These are phyloP conservation scores for Botrytis hyacinthi DNA, from an alignment of 2,329 filamentous ascomycete species.

Conservation along the genomic window DNA sequence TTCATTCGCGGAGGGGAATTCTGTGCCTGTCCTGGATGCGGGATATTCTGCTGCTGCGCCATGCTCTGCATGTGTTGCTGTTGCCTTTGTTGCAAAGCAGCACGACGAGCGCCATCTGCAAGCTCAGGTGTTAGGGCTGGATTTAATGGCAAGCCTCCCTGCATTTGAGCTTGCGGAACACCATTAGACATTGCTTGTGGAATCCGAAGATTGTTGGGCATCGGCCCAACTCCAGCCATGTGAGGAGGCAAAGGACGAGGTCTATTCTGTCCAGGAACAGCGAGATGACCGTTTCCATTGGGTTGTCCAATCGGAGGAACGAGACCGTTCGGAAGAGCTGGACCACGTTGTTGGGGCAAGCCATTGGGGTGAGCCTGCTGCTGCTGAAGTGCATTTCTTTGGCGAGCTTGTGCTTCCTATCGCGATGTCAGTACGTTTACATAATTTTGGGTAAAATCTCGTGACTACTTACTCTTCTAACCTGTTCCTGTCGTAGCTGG, in stretches of 20 bases:
- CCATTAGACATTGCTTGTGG: constrained; percentile 52
- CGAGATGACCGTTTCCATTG: constrained; percentile 22
- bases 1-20: constrained; percentile 43
- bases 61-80: constrained; percentile 30
- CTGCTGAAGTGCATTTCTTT: constrained; percentile 28
- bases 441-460: neutral
- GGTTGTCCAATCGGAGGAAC: constrained; percentile 29
- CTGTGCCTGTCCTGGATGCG: constrained; percentile 35
- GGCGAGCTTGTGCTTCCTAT: constrained; percentile 43
- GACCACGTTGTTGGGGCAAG: constrained; percentile 23
- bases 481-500: constrained; percentile 42
- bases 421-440: constrained; percentile 33
- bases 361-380: constrained; percentile 25
- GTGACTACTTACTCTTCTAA: constrained; percentile 51
- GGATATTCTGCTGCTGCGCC: constrained; percentile 33
- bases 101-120: constrained; percentile 62
- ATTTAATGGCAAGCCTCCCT: constrained; percentile 56
- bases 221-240: constrained; percentile 39
- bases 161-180: constrained; percentile 69
- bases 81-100: constrained; percentile 45
- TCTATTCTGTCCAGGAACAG: constrained; percentile 36
- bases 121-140: constrained; percentile 52
- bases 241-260: constrained; percentile 34
- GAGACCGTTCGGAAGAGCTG: constrained; percentile 28
- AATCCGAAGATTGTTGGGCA: constrained; percentile 35